Conservation (phyloP, 2,329 filamentous ascomycete genomes). For the Claviceps sp. region DNA sequence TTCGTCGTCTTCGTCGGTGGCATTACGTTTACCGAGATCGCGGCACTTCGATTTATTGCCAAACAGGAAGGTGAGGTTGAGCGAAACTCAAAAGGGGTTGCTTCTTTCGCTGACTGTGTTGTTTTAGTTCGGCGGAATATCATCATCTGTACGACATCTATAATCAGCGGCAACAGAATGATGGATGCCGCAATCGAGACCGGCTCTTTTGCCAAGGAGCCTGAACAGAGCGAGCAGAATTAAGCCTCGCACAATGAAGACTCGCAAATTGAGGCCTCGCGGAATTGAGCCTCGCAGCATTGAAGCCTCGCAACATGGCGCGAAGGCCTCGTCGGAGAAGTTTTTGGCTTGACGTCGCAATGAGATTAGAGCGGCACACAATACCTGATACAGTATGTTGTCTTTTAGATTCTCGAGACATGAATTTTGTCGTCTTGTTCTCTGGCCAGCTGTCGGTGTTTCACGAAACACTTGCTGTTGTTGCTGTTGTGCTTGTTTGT, state of each 20-base stretch:
- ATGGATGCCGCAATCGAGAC: slow-evolving; percentile 77
- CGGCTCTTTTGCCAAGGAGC: slow-evolving; percentile 36
- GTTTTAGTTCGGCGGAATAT: slow-evolving; percentile 58
- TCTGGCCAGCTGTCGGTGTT: not conserved
- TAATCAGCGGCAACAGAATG: slow-evolving; percentile 80
- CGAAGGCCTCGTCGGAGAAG: not conserved
- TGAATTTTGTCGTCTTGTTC: not conserved
- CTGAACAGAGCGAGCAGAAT: slow-evolving; percentile 2
- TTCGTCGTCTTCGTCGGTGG: slow-evolving; percentile 98
- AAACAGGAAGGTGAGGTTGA: slow-evolving; percentile 53
- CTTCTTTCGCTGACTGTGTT: not conserved
- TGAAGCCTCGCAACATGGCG: not conserved
- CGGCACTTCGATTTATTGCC: slow-evolving; percentile 81
- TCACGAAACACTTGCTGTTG: not conserved
- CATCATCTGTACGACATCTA: slow-evolving; percentile 82
- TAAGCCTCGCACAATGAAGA: not conserved
- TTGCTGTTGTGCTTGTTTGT: no score
- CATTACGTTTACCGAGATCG: slow-evolving; percentile 91
- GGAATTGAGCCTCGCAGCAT: not conserved
- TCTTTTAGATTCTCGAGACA: not conserved
- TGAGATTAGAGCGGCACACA: not conserved
- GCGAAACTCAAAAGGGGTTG: not conserved
- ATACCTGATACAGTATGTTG: not conserved
- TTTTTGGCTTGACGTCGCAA: not conserved
- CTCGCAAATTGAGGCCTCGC: not conserved